Conservation (phyloP, 2,329 filamentous ascomycete genomes). For the Colletotrichum magnum region DNA sequence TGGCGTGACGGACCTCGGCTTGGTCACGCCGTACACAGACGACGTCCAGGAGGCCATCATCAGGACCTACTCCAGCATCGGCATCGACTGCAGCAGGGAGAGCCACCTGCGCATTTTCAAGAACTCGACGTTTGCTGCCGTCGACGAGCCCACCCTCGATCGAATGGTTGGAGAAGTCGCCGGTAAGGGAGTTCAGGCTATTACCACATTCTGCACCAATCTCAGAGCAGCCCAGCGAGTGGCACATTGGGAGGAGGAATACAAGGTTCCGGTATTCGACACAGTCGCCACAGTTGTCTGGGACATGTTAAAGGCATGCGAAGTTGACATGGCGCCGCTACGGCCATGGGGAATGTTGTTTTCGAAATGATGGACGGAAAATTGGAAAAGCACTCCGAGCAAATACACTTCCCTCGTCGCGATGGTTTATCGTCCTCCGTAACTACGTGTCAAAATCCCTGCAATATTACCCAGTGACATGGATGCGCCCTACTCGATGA, state of each 20-base stretch:
- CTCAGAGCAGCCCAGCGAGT: conserved; percentile 55
- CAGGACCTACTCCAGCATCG: conserved; percentile 50
- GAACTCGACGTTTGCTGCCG: conserved; percentile 54
- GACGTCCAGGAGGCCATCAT: conserved; percentile 56
- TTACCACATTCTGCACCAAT: conserved; percentile 61
- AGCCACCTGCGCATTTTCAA: conserved; percentile 52
- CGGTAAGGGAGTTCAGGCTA: conserved; percentile 46
- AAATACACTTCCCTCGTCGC: too few relatives aligned
- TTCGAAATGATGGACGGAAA: background rate
- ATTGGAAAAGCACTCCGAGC: too few relatives aligned
- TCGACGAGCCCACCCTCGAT: conserved; percentile 46
- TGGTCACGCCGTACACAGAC: conserved; percentile 59
- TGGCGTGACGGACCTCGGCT: conserved; percentile 42
- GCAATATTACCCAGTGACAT: too few relatives aligned
- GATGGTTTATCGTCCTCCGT: too few relatives aligned
- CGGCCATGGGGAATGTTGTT: conserved; percentile 55
- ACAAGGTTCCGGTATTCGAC: conserved; percentile 55
- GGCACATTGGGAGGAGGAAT: conserved; percentile 53
- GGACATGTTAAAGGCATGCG: conserved; percentile 54
- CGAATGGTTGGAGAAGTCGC: conserved; percentile 46
- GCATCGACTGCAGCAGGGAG: conserved; percentile 50
- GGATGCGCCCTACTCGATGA: too few relatives aligned
- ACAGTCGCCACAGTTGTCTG: conserved; percentile 58
- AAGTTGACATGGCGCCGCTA: conserved; percentile 47
- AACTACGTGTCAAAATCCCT: too few relatives aligned